phyloP scores from a whole-genome alignment of 140 eudicot genomes.

The Oenanthe javanica region DNA sequence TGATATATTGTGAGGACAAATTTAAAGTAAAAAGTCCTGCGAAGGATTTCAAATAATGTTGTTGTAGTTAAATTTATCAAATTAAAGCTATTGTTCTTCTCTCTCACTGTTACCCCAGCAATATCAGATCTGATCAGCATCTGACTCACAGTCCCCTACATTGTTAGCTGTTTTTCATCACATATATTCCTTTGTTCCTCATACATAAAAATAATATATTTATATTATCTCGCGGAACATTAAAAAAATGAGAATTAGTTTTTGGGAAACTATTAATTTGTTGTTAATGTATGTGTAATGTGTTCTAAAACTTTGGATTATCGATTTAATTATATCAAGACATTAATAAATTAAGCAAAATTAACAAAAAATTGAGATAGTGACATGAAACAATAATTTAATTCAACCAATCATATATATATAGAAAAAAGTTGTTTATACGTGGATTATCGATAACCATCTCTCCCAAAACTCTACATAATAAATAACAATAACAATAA shows the following conservation, averaged over 20 bases:
- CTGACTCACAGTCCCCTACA: neutral
- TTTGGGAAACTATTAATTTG: too few species aligned
- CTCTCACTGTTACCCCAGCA: neutral
- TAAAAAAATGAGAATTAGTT: too few species aligned
- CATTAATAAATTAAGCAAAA: too few species aligned
- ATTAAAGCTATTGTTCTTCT: neutral
- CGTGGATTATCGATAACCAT: neutral
- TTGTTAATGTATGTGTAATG: too few species aligned
- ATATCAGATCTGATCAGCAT: constrained; percentile 1
- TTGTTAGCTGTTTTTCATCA: neutral
- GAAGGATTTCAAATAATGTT: neutral
- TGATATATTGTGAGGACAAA: neutral
- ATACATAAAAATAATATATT: too few species aligned
- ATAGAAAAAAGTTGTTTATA: neutral
- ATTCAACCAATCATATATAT: neutral
- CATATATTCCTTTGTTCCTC: neutral
- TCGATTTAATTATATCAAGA: neutral
- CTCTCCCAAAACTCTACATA: neutral
- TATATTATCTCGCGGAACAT: too few species aligned
- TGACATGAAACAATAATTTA: neutral
- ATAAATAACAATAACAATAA: neutral
- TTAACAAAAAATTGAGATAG: neutral
- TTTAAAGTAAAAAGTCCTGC: neutral
- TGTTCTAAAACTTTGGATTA: neutral
- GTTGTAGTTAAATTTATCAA: neutral